Evolutionary conservation across 78 protist species (phyloP).

Genomic region (Goniomonas avonlea): DNA sequence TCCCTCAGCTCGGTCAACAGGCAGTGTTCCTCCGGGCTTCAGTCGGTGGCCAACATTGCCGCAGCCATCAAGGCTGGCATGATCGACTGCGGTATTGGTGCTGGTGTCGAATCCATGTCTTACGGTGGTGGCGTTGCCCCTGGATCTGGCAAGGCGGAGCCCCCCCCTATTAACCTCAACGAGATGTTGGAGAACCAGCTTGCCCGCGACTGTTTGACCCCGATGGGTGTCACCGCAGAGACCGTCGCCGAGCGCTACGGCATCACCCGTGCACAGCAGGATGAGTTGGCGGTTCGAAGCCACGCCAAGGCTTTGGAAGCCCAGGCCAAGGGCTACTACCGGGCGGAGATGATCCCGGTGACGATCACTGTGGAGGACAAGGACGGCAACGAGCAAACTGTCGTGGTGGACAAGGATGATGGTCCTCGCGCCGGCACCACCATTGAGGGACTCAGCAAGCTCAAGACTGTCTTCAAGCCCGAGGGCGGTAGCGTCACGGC

Average conservation of each 20-base stretch:
- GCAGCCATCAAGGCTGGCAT: constrained; percentile 55
- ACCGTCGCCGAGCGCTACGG: not conserved
- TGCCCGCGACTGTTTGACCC: not conserved
- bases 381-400: not conserved
- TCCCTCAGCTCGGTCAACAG: constrained; percentile 57
- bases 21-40: constrained; percentile 81
- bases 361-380: not conserved
- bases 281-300: too few relatives aligned
- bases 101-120: constrained; percentile 82
- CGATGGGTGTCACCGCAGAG: not conserved
- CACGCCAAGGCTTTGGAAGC: too few relatives aligned
- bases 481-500: not conserved
- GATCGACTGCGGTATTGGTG: constrained; percentile 77
- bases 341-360: not conserved
- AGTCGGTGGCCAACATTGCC: constrained; percentile 64
- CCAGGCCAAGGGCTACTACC: not conserved
- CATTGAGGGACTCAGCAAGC: not conserved
- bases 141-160: not conserved
- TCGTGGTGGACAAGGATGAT: not conserved
- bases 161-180: too few relatives aligned
- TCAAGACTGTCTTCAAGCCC: constrained; percentile 18
- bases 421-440: not conserved
- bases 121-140: not conserved
- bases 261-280: too few relatives aligned
- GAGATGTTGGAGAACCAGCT: too few relatives aligned